Evolutionary conservation across 345 rosid genomes (phyloP).

Genomic region (Eucalyptus curtisii): DNA sequence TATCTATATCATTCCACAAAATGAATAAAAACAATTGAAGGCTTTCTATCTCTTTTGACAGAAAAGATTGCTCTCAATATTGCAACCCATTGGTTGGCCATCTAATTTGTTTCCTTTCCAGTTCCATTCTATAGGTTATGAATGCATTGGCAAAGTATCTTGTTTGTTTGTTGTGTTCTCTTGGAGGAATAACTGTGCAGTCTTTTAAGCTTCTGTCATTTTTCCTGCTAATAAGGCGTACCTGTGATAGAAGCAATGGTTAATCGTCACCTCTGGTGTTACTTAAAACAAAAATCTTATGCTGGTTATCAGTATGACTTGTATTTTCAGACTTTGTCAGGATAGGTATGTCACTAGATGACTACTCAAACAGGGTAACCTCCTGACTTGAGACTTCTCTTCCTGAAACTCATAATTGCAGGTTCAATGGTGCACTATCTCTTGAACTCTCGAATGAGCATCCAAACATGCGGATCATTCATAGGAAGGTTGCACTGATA

Average conservation of each 20-base stretch:
- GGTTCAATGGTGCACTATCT: constrained; percentile 93
- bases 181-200: not conserved
- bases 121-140: not conserved
- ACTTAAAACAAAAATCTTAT: not conserved
- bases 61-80: not conserved
- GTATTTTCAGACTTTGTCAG: not conserved
- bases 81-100: not conserved
- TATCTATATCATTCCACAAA: not conserved
- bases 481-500: constrained; percentile 86
- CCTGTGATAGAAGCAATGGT: not conserved
- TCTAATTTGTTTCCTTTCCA: not conserved
- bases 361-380: not conserved
- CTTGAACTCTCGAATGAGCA: constrained; percentile 84
- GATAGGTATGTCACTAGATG: not conserved
- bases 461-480: constrained; percentile 87
- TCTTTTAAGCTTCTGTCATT: not conserved
- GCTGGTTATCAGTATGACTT: not conserved
- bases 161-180: not conserved
- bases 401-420: constrained; percentile 12
- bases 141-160: not conserved
- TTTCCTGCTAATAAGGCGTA: not conserved
- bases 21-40: not conserved
- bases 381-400: not conserved
- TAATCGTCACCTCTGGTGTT: not conserved
- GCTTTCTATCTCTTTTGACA: not conserved